Evolutionary conservation across 257 asterid species (phyloP), one percentile per base, ranked within the genome.

Genomic region (Perilla frutescens): DNA sequence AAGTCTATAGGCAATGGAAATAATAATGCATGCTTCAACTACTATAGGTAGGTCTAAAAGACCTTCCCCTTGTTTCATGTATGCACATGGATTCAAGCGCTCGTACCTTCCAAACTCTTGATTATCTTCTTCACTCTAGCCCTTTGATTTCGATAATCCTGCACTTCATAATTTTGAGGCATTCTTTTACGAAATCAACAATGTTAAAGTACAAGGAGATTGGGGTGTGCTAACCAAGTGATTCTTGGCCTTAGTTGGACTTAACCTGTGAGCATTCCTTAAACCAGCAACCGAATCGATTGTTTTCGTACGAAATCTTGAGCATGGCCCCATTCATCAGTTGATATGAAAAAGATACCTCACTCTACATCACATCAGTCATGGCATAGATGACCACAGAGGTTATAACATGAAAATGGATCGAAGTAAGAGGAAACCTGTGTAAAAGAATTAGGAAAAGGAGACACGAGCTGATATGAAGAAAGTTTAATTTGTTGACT

Each of bases 121-220:
- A 65, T 79, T 36, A 11, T 78, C 70, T 70, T 72, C 77, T 64
- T 80, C 12, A 84, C 83, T 14, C 48, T 50, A 68, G 43, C 86
- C 96, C 76, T 48, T 87, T 34, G 87, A 85, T 71, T 90, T 90
- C 87, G 82, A 84, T 62, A 89, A 81, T 58, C 96, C 96, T 3
- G 96, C 96, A 37, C 87, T 89, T 51, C 86, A 86, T 90, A 91
- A 91, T 78, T 93, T 91, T 14, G 97, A 96, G 1, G 97, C 87
- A 32, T 32, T 58, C 43, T 34, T 1, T 26, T 1, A 7, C 5
- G 36, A 54, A 54, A 54, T 54, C 40, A 10, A 43, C 14, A 32
- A 10, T 15, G 63, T 58, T 8, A 32, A 58, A 10, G 1, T 10
- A 1, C 43, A 32, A 58, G 63, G 39, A 58, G 41, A 50, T 50